Evolutionary conservation across 1,139 yeast species (phyloP).

Genomic region (Arxiozyma telluris): DNA sequence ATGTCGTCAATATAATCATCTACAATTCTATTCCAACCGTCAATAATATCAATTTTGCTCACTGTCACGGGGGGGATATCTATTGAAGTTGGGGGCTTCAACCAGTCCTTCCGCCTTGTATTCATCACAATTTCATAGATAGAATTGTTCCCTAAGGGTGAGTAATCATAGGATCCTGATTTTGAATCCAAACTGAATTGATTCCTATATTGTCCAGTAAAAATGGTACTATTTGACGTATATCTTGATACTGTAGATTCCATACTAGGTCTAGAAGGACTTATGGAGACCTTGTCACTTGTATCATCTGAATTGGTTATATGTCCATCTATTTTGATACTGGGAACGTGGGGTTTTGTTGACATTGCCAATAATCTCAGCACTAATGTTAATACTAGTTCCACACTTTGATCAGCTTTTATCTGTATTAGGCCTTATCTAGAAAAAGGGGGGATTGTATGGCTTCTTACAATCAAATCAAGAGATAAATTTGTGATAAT

Average conservation of each 20-base stretch:
- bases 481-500: too few species aligned
- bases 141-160: slow-evolving; percentile 73
- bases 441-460: too few species aligned
- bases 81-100: slow-evolving; percentile 60
- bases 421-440: neutral
- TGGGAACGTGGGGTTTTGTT: neutral
- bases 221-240: slow-evolving; percentile 5
- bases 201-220: slow-evolving; percentile 8
- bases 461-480: too few species aligned
- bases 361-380: neutral
- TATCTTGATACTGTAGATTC: slow-evolving; percentile 23
- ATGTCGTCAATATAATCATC: slow-evolving; percentile 41
- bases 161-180: slow-evolving; percentile 31
- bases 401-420: neutral
- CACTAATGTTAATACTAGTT: neutral
- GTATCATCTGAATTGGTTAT: neutral
- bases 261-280: slow-evolving; percentile 22
- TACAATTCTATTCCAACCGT: slow-evolving; percentile 43
- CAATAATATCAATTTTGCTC: slow-evolving; percentile 45
- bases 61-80: slow-evolving; percentile 83
- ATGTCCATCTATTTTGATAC: neutral
- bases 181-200: slow-evolving; percentile 8
- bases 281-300: neutral
- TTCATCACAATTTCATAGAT: slow-evolving; percentile 57
- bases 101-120: slow-evolving; percentile 30